Base-by-base conservation (phyloP, 768 basidiomycete genomes). In the Leucogyrophana mollusca region DNA sequence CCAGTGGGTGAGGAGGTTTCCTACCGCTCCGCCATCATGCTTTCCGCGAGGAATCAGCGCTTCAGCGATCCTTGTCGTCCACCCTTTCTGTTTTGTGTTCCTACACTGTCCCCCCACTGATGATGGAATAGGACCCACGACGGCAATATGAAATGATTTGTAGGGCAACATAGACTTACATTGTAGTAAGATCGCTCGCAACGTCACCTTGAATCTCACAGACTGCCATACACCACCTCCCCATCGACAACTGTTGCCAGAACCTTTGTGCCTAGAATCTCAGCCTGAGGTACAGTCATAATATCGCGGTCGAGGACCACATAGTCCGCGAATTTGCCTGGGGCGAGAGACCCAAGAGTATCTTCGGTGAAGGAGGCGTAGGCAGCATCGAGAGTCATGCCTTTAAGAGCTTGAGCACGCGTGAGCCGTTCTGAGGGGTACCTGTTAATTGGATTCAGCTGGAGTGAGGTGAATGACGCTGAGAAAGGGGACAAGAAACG, bases 341-440 rank as follows among this genome's bases (percentile, higher is more conserved):
- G 67, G 1, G 67, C 69, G 25, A 98, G 75, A 0, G 86, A 88
- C 1, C 94, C 94, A 1, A 85, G 68, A 5, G 71, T 70, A 14
- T 78, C 62, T 59, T 93, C 90, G 2, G 81, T 70, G 57, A 94
- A 94, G 0, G 87, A 80, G 0, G 94, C 94, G 54, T 90, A 93
- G 1, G 94, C 94, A 0, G 91, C 83, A 53, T 92, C 90, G 23
- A 87, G 69, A 0, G 94, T 95, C 87, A 94, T 91, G 9, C 94
- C 89, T 62, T 86, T 88, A 22, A 98, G 71, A 0, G 94, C 89
- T 62, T 97, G 85, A 13, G 73, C 70, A 4, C 93, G 79, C 4
- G 90, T 86, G 10, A 97, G 71, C n/a, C 76, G 73, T 61, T 97
- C 78, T 0, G 77, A 65, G 0, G 87, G 72, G 59, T 78, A 94